Base-by-base conservation (phyloP, 768 basidiomycete species). In the Macrolepiota dolichaula region DNA sequence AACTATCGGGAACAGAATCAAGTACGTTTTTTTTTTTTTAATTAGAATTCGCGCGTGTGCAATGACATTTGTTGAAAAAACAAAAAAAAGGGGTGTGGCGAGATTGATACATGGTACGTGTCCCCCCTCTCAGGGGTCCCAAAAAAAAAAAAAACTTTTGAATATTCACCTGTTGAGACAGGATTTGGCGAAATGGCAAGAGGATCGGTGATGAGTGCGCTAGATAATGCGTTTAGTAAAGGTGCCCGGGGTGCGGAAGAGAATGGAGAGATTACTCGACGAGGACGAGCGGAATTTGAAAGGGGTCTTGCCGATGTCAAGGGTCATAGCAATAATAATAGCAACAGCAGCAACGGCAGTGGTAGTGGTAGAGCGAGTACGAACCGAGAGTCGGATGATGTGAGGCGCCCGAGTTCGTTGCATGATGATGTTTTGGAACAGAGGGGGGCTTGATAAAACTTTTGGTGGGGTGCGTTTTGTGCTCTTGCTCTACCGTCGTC, bases 141-240 rank as follows among this genome's bases (percentile, higher is more conserved):
- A n/a, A n/a, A n/a, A n/a, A n/a, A n/a, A n/a, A n/a, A n/a, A n/a
- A n/a, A n/a, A n/a, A n/a, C n/a, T n/a, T n/a, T n/a, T n/a, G n/a
- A n/a, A n/a, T n/a, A n/a, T n/a, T n/a, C n/a, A n/a, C n/a, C n/a
- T n/a, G n/a, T n/a, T n/a, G n/a, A n/a, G n/a, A 15, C 61, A 79
- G 82, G 82, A 2, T 29, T 77, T 1, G 79, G 80, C 6, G 81
- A 83, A 38, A 76, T 70, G 46, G 59, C 82, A 4, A 76, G 80
- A 25, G 82, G 82, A 6, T 74, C 79, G 0, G 61, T 73, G 9
- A 65, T 81, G 50, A 75, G 76, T 11, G 74, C 75, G 2, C 62
- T 80, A 10, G 80, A 82, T 57, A 69, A 70, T 1, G 38, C 74
- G 10, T 64, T 72, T 1, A 67, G 70, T 4, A 64, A 70, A 12